Evolutionary conservation across 139 green algal genomes (phyloP).

Genomic region (Chlamydomonas applanata): DNA sequence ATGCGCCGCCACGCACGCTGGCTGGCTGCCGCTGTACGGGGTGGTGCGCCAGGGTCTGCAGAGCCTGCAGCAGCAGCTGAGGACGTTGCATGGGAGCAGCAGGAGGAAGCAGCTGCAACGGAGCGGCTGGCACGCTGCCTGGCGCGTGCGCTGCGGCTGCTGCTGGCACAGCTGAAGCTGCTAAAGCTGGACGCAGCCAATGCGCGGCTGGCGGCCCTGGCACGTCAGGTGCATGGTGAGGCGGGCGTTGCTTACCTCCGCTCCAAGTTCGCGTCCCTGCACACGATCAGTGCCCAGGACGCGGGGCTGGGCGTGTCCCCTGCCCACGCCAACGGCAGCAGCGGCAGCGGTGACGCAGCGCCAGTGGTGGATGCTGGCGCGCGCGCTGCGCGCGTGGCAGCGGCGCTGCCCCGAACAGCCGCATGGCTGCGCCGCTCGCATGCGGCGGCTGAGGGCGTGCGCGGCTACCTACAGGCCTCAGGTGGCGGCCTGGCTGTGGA

Average conservation of each 20-base stretch:
- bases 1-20: background rate
- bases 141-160: slow-evolving; percentile 52
- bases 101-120: background rate
- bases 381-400: background rate
- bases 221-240: slow-evolving; percentile 7
- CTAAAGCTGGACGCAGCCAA: slow-evolving; percentile 82
- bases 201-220: slow-evolving; percentile 49
- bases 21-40: background rate
- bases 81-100: background rate
- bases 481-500: slow-evolving; percentile 7
- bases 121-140: slow-evolving; percentile 20
- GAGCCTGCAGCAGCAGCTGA: background rate
- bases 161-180: slow-evolving; percentile 69
- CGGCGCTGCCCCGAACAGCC: slow-evolving; percentile 22
- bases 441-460: background rate
- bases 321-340: background rate
- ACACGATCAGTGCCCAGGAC: slow-evolving; percentile 18
- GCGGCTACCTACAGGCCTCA: background rate
- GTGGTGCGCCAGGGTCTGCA: background rate
- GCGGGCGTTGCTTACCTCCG: slow-evolving; percentile 46
- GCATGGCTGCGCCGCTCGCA: slow-evolving; percentile 21
- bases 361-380: background rate
- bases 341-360: background rate
- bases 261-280: slow-evolving; percentile 48
- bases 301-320: background rate